These are phyloP conservation scores for Orobanche coerulescens DNA, from an alignment of 257 asterid species.

Conservation along the genomic window DNA sequence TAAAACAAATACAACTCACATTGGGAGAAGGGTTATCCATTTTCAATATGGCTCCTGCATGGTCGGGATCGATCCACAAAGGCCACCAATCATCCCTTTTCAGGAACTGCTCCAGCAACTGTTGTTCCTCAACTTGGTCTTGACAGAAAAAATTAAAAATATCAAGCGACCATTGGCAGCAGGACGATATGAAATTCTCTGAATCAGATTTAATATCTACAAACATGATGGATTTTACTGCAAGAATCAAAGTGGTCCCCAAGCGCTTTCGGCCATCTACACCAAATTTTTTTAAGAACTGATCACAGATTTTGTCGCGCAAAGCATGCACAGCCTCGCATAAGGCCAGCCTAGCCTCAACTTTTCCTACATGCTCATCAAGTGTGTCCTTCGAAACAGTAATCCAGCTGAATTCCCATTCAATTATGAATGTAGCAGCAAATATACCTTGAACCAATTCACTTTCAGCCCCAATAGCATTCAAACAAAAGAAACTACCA, in stretches of 20 bases:
- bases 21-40: constrained; percentile 34
- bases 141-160: constrained; percentile 51
- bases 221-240: constrained; percentile 40
- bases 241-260: constrained; percentile 49
- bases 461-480: constrained; percentile 40
- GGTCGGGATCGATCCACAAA: constrained; percentile 52
- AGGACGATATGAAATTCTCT: constrained; percentile 47
- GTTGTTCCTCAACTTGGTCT: constrained; percentile 72
- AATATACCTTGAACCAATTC: constrained; percentile 56
- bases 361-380: constrained; percentile 36
- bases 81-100: constrained; percentile 68
- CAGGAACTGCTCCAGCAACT: constrained; percentile 60
- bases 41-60: constrained; percentile 32
- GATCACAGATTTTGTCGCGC: constrained; percentile 36
- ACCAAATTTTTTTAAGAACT: constrained; percentile 38
- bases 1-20: constrained; percentile 43
- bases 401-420: constrained; percentile 72
- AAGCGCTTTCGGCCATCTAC: constrained; percentile 32
- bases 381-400: constrained; percentile 34
- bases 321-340: constrained; percentile 54
- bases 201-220: constrained; percentile 39
- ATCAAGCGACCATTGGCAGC: constrained; percentile 67
- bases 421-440: constrained; percentile 57
- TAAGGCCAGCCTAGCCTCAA: constrained; percentile 45
- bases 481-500: constrained; percentile 60